A percentile compares a stretch with the other conserved stretches of the same genome.
These are phyloP conservation scores for Scenedesmus sp. DNA, from an alignment of 163 green algal genomes.

Conservation along the genomic window DNA sequence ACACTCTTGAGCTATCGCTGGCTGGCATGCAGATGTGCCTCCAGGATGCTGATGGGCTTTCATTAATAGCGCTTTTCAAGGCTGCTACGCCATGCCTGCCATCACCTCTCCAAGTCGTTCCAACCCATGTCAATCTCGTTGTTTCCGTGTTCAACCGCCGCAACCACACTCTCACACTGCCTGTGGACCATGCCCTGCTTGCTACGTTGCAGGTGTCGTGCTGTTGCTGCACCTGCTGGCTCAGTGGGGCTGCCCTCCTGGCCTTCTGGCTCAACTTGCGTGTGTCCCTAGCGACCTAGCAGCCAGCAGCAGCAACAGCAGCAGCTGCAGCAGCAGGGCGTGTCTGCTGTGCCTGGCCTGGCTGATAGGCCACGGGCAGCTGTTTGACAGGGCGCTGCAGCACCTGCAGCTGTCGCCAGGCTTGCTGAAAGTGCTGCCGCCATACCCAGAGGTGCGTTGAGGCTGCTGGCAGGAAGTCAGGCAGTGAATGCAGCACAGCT, in stretches of 20 bases:
- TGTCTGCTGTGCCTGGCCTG: constrained; percentile 29
- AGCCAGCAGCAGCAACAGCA: constrained; percentile 15
- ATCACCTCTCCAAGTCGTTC: too few relatives aligned
- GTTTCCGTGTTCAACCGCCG: too few relatives aligned
- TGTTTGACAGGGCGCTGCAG: constrained; percentile 40
- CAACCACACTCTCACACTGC: too few relatives aligned
- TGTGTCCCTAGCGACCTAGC: background rate
- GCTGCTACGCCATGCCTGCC: too few relatives aligned
- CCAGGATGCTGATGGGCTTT: too few relatives aligned
- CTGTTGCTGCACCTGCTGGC: constrained; percentile 23
- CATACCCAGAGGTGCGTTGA: constrained; percentile 49
- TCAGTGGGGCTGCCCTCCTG: constrained; percentile 29
- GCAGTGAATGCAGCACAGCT: too few relatives aligned
- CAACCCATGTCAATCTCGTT: too few relatives aligned
- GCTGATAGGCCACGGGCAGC: constrained; percentile 27
- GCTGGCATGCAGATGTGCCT: background rate
- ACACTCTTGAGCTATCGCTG: too few relatives aligned
- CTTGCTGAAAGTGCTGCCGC: constrained; percentile 33
- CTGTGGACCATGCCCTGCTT: background rate
- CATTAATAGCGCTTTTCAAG: too few relatives aligned
- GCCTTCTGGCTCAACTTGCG: background rate
- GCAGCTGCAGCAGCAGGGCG: constrained; percentile 29
- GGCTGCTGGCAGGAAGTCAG: too few relatives aligned
- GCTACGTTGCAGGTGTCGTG: background rate
- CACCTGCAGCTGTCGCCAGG: constrained; percentile 38